These are phyloP conservation scores for Fusarium tjaetaba DNA, from an alignment of 2,329 filamentous ascomycete genomes.

Conservation along the genomic window DNA sequence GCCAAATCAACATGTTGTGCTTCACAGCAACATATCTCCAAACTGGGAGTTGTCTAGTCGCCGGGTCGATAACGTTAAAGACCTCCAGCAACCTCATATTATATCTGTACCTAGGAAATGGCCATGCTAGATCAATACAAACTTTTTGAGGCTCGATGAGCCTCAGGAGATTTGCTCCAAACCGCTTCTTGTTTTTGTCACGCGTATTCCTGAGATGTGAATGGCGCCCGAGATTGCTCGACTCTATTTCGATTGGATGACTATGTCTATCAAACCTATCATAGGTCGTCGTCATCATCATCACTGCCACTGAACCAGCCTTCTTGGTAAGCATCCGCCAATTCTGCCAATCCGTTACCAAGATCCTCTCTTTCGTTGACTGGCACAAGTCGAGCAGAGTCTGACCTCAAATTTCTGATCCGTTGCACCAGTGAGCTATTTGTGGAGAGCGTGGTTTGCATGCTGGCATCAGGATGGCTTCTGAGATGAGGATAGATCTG, in stretches of 20 bases:
- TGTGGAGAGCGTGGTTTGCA: constrained; percentile 73
- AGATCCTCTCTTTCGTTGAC: constrained; percentile 86
- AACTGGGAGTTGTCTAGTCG: neutral
- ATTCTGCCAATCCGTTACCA: constrained; percentile 81
- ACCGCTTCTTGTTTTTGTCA: neutral
- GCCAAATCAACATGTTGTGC: neutral
- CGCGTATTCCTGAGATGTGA: neutral
- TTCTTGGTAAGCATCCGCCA: constrained; percentile 89
- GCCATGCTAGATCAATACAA: constrained; percentile 47
- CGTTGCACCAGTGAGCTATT: constrained; percentile 77
- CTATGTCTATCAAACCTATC: neutral
- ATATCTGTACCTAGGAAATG: constrained; percentile 45
- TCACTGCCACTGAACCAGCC: constrained; percentile 85
- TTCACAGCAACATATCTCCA: constrained; percentile 2
- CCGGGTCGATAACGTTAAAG: neutral
- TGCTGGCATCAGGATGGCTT: constrained; percentile 48
- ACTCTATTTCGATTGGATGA: neutral
- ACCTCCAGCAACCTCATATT: constrained; percentile 22
- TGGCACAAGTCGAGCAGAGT: constrained; percentile 70
- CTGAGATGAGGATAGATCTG: constrained; percentile 68
- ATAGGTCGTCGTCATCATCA: constrained; percentile 70
- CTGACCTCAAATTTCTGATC: constrained; percentile 71
- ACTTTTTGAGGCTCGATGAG: constrained; percentile 25
- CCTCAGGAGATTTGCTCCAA: constrained; percentile 4
- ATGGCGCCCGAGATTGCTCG: neutral